Evolutionary conservation across 192 early-diverging fungal genomes (phyloP).

Genomic region (Backusella morwellensis): DNA sequence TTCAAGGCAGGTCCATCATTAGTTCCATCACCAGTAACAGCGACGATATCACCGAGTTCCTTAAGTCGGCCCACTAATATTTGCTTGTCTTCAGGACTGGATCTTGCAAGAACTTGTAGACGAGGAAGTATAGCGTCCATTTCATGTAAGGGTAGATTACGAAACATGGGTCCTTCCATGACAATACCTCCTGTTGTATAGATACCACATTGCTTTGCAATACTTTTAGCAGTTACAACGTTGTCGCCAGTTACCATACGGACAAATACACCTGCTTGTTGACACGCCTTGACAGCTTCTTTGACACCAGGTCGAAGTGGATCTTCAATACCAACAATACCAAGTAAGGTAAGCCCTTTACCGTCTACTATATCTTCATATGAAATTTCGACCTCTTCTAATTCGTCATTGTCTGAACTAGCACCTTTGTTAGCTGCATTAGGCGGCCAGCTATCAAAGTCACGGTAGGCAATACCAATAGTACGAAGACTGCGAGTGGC

Average conservation of each 20-base stretch:
- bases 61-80: conserved; percentile 90
- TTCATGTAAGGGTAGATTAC: conserved; percentile 73
- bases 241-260: conserved; percentile 99
- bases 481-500: conserved; percentile 88
- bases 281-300: conserved; percentile 83
- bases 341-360: conserved; percentile 65
- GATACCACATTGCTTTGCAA: conserved; percentile 94
- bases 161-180: conserved; percentile 95
- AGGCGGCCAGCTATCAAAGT: conserved; percentile 69
- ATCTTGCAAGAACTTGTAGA: conserved; percentile 93
- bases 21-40: conserved; percentile 99
- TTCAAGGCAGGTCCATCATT: conserved; percentile 98
- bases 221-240: conserved; percentile 87
- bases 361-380: conserved; percentile 54
- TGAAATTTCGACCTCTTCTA: conserved; percentile 52
- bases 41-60: conserved; percentile 90
- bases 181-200: conserved; percentile 83
- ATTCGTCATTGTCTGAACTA: neutral
- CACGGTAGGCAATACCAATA: conserved; percentile 83
- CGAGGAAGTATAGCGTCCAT: conserved; percentile 92
- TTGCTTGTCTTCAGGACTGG: conserved; percentile 95
- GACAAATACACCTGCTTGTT: conserved; percentile 90
- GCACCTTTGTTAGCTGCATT: conserved; percentile 8
- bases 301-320: conserved; percentile 94
- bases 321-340: conserved; percentile 96